Evolutionary conservation across 768 basidiomycete species (phyloP), one percentile per base, ranked within the genome.

Genomic region (Neoboletus subvelutipes): DNA sequence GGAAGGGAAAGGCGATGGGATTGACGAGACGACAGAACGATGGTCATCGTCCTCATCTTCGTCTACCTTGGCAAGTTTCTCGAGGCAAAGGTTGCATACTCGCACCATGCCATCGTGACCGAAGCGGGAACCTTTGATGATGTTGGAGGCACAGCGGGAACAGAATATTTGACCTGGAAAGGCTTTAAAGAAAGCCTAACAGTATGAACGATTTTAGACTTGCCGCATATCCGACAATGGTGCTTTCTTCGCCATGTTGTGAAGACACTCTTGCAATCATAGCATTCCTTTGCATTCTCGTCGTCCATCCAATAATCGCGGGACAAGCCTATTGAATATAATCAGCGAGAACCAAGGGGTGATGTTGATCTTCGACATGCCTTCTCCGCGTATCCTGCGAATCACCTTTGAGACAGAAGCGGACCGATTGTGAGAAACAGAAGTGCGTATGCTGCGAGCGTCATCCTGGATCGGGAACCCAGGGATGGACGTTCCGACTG

Each of bases 241-340:
- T 99, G 97, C 71, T 95, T 97, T 60, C 97, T 78, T 51, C 95
- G 76, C 92, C 93, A 98, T 2, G 94, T 83, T 0, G 93, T 92
- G 74, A 99, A 99, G 48, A 90, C 80, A 61, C 90, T 92, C 72
- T 93, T 92, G 77, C 94, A 97, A 71, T 95, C 94, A 69, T 93
- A 96, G 67, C 94, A 96, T 66, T 97, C 94, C 68, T 90, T 97
- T 65, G 92, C 92, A 54, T 90, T 89, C 66, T 93, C 93, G 67
- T 98, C 95, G 58, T 94, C 92, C 94, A 98, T 98, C 97, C 97
- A 99, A 68, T 98, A 98, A 67, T 97, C 92, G 60, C 87, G 85
- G 24, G 92, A 92, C 20, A 96, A 68, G n/a, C 91, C 92, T 92
- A 50, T 34, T 12, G 3, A 22, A 52, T 60, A 15, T 11, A 5